phyloP scores from a whole-genome alignment of 1,139 yeast genomes.

The Yamadazyma oceani region DNA sequence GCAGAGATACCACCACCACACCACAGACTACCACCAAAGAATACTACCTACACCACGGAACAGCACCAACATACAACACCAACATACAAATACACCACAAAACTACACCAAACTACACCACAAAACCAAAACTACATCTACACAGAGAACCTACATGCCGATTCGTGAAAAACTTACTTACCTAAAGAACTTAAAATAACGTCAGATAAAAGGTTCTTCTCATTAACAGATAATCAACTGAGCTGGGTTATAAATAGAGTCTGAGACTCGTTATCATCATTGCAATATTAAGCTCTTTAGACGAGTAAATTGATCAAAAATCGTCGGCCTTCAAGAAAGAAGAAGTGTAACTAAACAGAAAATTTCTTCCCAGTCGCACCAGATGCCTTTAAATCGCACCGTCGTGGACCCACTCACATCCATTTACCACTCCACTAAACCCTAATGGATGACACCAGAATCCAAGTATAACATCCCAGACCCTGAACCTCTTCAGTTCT shows the following conservation, averaged over 20 bases:
- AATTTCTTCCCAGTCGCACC: neutral
- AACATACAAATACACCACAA: too few relatives aligned
- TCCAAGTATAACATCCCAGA: conserved; percentile 6
- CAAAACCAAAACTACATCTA: too few relatives aligned
- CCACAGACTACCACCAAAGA: too few relatives aligned
- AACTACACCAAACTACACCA: too few relatives aligned
- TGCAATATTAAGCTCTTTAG: conserved; percentile 14
- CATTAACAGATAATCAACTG: conserved; percentile 54
- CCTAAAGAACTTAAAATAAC: conserved; percentile 17
- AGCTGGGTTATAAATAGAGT: conserved; percentile 52
- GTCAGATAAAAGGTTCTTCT: conserved; percentile 45
- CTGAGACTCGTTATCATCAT: conserved; percentile 48
- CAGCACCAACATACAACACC: too few relatives aligned
- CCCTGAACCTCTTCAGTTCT: conserved; percentile 33
- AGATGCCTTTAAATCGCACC: neutral
- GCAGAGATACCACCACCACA: too few relatives aligned
- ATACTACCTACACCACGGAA: too few relatives aligned
- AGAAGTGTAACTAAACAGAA: neutral
- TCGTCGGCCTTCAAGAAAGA: neutral
- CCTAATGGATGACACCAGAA: conserved; percentile 10
- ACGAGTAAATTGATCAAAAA: conserved; percentile 10
- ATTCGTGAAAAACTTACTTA: conserved; percentile 9
- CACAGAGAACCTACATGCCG: too few relatives aligned
- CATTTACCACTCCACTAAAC: too few relatives aligned
- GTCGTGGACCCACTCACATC: too few relatives aligned